A percentile compares a stretch with the other conserved stretches of the same genome.
These are phyloP conservation scores for Chloromonas sp. DNA, from an alignment of 163 green algal species.

Conservation along the genomic window DNA sequence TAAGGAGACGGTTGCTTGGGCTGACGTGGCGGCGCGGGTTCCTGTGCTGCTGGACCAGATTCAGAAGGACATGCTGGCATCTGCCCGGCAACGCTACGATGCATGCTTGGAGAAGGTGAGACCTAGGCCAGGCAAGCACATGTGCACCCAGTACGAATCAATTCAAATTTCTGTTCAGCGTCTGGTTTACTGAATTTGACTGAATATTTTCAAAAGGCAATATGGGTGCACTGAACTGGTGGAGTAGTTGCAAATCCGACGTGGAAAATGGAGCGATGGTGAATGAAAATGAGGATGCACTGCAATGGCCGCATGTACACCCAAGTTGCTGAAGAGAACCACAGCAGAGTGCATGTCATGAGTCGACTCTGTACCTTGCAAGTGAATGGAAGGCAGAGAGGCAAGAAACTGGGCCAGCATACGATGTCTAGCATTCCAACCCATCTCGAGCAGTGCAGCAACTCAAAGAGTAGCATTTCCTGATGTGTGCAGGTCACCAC, in stretches of 20 bases:
- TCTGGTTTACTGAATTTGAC: not conserved
- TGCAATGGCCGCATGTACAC: too few relatives aligned
- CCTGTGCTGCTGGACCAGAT: slow-evolving; percentile 80
- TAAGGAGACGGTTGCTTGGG: slow-evolving; percentile 84
- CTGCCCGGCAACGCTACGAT: slow-evolving; percentile 49
- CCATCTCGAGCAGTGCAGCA: too few relatives aligned
- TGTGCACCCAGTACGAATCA: not conserved
- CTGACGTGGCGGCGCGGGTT: slow-evolving; percentile 56
- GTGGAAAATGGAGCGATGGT: too few relatives aligned
- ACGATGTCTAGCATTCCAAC: too few relatives aligned
- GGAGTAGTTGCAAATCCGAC: too few relatives aligned
- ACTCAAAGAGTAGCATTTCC: not conserved
- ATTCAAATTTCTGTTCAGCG: not conserved
- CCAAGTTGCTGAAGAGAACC: too few relatives aligned
- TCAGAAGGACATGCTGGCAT: slow-evolving; percentile 77
- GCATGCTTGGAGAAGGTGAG: slow-evolving; percentile 59
- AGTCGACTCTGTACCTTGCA: too few relatives aligned
- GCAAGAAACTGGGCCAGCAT: too few relatives aligned
- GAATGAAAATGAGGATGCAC: too few relatives aligned
- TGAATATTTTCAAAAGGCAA: not conserved
- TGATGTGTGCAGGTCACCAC: slow-evolving; percentile 34
- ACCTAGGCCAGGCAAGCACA: not conserved
- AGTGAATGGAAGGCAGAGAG: too few relatives aligned
- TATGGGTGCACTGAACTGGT: too few relatives aligned
- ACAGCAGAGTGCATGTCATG: too few relatives aligned